These are phyloP conservation scores for Calocera viscosa DNA, from an alignment of 768 basidiomycete genomes.

Conservation along the genomic window DNA sequence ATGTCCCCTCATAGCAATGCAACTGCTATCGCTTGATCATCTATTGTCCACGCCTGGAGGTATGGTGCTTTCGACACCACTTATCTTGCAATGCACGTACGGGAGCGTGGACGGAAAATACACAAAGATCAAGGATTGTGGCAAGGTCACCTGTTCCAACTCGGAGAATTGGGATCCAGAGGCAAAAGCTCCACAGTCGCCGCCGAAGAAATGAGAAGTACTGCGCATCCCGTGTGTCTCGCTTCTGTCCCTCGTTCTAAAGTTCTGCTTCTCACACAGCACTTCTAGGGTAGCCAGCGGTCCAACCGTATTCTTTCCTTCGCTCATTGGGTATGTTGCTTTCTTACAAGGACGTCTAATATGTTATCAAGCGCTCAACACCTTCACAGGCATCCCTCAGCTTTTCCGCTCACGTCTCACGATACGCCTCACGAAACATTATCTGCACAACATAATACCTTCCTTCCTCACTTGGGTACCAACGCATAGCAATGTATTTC, in stretches of 20 bases:
- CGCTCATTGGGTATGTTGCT: too few species aligned
- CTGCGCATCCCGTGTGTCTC: not conserved
- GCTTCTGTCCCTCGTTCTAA: not conserved
- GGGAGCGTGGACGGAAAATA: not conserved
- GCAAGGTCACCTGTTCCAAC: not conserved
- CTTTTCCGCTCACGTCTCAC: too few species aligned
- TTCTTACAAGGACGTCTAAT: too few species aligned
- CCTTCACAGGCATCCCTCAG: too few species aligned
- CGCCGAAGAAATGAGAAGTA: conserved; percentile 1
- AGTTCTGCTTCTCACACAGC: not conserved
- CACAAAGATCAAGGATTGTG: not conserved
- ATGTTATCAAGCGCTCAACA: too few species aligned
- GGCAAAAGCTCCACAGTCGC: not conserved
- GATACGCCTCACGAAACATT: too few species aligned
- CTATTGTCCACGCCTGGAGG: not conserved
- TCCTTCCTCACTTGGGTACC: too few species aligned
- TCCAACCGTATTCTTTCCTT: too few species aligned
- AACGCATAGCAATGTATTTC: too few species aligned
- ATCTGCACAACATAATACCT: too few species aligned
- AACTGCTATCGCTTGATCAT: not conserved
- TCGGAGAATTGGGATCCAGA: conserved; percentile 1
- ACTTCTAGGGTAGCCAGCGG: too few species aligned
- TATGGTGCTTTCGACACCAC: not conserved
- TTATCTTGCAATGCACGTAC: not conserved
- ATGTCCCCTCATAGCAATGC: not conserved